Evolutionary conservation across 2,329 filamentous ascomycete genomes (phyloP), one percentile per base, ranked within the genome.

Genomic region (Aurifilum marmelostoma): DNA sequence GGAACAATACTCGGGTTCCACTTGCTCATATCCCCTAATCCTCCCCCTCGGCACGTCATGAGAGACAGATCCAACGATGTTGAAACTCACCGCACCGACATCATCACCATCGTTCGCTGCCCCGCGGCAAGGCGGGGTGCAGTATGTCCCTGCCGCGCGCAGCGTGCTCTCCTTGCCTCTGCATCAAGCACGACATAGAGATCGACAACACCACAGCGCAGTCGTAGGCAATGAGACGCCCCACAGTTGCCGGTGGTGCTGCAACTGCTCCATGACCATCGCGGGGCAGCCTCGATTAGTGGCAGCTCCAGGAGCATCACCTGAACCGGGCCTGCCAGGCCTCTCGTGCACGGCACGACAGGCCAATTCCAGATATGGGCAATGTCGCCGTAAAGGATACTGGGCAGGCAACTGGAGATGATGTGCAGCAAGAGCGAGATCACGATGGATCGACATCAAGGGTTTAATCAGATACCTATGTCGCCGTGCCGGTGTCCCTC

Each of bases 151-250:
- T 64, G 18, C 29, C 47, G 62, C 41, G 47, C 34, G 32, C 62
- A 64, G 62, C 62, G 21, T 24, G 27, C 11, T n/a, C 63, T 56
- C 27, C 27, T 47, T 65, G 29, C 16, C 29, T 52, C 47, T 39
- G 32, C 43, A 39, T 56, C 14, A 65, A 50, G 63, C 63, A 65
- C 63, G 63, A 65, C 63, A 65, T 56, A 43, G 16, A 65, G 63
- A 65, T 65, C 63, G 63, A 29, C 47, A n/a, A 4, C 32, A 24
- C 58, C 34, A 61, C n/a, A 24, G 50, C 50, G n/a, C 37, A 27
- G 9, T n/a, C 24, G 12, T 47, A 2, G 60, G 37, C 60, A 39
- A 24, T 5, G 2, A 34, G 47, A 56, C n/a, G n/a, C n/a, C n/a
- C 47, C 47, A 34, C 43, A 12, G 29, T 4, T 9, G 34, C 14